phyloP scores from a whole-genome alignment of 768 basidiomycete genomes.

The Piloderma croceum region DNA sequence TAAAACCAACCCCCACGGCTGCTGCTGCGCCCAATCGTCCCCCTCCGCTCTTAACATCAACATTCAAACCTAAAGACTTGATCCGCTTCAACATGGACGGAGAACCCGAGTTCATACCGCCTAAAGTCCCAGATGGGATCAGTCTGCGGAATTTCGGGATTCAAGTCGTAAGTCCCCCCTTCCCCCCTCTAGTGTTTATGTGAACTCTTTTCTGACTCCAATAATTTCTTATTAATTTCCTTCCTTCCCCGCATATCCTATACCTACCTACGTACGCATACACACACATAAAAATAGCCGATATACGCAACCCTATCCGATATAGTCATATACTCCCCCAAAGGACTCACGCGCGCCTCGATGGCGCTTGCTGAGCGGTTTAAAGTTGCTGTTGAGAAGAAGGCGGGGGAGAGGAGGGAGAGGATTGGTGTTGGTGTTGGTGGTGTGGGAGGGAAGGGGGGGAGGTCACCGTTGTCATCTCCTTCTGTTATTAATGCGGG shows the following conservation, averaged over 20 bases:
- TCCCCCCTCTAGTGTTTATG: slow-evolving; percentile 6
- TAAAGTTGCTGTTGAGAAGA: slow-evolving; percentile 54
- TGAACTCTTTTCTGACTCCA: too few relatives aligned
- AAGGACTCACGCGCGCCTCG: slow-evolving; percentile 48
- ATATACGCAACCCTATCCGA: slow-evolving; percentile 88
- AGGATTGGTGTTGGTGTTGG: slow-evolving; percentile 11
- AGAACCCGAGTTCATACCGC: slow-evolving; percentile 64
- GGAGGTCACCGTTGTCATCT: slow-evolving; percentile 1
- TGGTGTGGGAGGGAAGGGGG: slow-evolving; percentile 13
- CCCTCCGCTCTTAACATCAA: slow-evolving; percentile 33
- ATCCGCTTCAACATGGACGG: slow-evolving; percentile 29
- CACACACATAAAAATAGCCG: slow-evolving; percentile 44
- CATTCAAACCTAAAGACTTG: slow-evolving; percentile 37
- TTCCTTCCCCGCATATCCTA: neutral
- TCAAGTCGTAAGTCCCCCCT: slow-evolving; percentile 62
- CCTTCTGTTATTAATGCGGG: too few relatives aligned
- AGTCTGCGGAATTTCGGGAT: slow-evolving; percentile 85
- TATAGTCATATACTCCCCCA: slow-evolving; percentile 81
- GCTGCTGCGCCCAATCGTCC: slow-evolving; percentile 12
- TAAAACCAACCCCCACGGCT: slow-evolving; percentile 6
- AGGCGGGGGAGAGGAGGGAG: slow-evolving; percentile 43
- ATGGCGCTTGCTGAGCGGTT: slow-evolving; percentile 61
- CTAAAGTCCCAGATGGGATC: slow-evolving; percentile 74
- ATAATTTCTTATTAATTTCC: neutral
- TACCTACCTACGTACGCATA: slow-evolving; percentile 4